A percentile compares a stretch with the other conserved stretches of the same genome.
Conservation (phyloP, 768 basidiomycete genomes). For the Phaeotremella fagi region DNA sequence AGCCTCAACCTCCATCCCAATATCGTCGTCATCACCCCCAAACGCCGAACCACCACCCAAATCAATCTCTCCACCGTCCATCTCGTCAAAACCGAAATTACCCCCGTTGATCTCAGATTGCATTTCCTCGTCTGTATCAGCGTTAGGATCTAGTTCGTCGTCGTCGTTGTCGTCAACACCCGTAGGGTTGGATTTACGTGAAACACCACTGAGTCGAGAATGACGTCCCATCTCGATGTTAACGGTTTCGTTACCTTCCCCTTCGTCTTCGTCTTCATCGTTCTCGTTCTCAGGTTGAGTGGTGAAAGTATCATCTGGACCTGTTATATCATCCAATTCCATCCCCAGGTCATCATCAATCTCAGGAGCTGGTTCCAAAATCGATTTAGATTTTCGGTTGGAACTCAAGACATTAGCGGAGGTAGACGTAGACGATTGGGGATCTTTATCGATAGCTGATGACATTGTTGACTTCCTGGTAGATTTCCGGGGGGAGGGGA, state of each 20-base stretch:
- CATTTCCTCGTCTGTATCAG: conserved; percentile 3
- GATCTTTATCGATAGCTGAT: background rate
- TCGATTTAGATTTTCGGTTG: background rate
- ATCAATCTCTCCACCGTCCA: conserved; percentile 8
- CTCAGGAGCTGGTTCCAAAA: background rate
- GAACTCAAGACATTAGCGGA: too few species aligned
- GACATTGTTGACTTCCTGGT: conserved; percentile 12
- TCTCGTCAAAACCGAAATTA: conserved; percentile 6
- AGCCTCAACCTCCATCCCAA: conserved; percentile 15
- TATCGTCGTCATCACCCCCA: conserved; percentile 20
- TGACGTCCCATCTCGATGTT: background rate
- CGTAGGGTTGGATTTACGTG: background rate
- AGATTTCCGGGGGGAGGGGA: conserved; percentile 21
- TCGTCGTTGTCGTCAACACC: background rate
- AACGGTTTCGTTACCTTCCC: conserved; percentile 5
- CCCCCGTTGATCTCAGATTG: too few species aligned
- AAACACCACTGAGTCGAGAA: background rate
- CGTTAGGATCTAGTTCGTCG: conserved; percentile 7
- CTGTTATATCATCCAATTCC: background rate
- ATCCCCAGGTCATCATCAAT: conserved; percentile 6
- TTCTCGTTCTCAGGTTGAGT: background rate
- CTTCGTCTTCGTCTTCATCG: conserved; percentile 6
- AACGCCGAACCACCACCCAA: conserved; percentile 2
- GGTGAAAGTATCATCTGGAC: conserved; percentile 1
- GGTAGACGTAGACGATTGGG: too few species aligned